Evolutionary conservation across 2,329 filamentous ascomycete species (phyloP).

Genomic region (Madurella fahalii): DNA sequence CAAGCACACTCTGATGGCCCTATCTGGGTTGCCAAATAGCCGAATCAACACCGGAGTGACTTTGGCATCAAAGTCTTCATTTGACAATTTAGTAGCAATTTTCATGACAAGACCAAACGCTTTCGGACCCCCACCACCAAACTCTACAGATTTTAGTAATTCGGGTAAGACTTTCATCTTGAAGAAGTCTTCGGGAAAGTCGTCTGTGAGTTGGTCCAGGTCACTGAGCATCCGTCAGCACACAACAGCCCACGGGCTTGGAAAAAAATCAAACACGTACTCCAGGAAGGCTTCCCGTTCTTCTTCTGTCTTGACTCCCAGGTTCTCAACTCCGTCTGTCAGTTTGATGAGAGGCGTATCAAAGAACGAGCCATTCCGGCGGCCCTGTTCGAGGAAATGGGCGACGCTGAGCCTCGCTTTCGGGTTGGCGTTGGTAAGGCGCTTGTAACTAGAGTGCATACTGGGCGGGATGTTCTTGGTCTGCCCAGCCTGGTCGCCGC

Average conservation of each 20-base stretch:
- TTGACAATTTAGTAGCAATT: constrained; percentile 79
- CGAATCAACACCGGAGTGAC: constrained; percentile 84
- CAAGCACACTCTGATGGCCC: constrained; percentile 85
- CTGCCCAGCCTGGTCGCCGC: constrained; percentile 75
- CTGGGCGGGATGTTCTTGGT: constrained; percentile 79
- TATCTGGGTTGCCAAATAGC: constrained; percentile 84
- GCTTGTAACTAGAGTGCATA: constrained; percentile 90
- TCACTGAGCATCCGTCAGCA: constrained; percentile 50
- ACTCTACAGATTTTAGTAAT: constrained; percentile 97
- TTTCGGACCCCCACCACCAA: constrained; percentile 90
- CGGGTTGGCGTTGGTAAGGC: constrained; percentile 81
- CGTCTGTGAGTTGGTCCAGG: constrained; percentile 79
- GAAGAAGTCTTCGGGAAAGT: constrained; percentile 97
- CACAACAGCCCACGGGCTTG: not conserved
- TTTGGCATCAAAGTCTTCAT: constrained; percentile 82
- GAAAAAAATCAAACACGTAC: constrained; percentile 35
- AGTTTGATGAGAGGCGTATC: constrained; percentile 88
- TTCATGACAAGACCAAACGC: constrained; percentile 86
- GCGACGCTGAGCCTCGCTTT: constrained; percentile 81
- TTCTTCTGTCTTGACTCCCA: constrained; percentile 79
- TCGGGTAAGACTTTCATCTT: constrained; percentile 95
- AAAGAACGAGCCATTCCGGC: constrained; percentile 79
- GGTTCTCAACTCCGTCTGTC: constrained; percentile 86
- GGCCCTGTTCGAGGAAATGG: constrained; percentile 87
- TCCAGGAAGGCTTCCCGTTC: constrained; percentile 83